Conservation (phyloP, 345 rosid genomes). For the Camelina laxa region DNA sequence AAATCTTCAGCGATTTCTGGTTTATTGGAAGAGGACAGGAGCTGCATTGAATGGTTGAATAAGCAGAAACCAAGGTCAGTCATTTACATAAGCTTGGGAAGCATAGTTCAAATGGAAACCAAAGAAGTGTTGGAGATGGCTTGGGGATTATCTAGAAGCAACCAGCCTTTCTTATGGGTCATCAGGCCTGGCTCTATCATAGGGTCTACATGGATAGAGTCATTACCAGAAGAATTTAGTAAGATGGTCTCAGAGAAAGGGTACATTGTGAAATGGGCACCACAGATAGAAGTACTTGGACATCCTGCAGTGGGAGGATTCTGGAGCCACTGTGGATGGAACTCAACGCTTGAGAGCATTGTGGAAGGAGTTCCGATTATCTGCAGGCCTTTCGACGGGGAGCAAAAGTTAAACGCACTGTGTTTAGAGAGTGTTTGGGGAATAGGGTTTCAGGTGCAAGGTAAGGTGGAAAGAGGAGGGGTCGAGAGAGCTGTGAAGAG, state of each 20-base stretch:
- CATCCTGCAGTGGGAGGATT: constrained; percentile 59
- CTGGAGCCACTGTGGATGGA: constrained; percentile 45
- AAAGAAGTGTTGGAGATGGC: constrained; percentile 55
- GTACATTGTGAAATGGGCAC: constrained; percentile 60
- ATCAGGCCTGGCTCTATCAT: constrained; percentile 49
- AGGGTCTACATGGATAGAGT: not conserved
- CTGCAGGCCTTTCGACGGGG: constrained; percentile 37
- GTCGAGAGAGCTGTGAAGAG: constrained; percentile 20
- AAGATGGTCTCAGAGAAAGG: constrained; percentile 43
- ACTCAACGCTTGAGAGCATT: constrained; percentile 42
- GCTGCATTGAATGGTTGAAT: constrained; percentile 54
- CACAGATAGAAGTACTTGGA: constrained; percentile 53
- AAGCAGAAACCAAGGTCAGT: constrained; percentile 48
- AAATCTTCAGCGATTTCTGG: constrained; percentile 1
- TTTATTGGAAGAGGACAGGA: constrained; percentile 40
- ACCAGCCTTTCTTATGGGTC: constrained; percentile 70
- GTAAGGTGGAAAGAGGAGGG: constrained; percentile 12
- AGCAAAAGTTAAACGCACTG: constrained; percentile 41
- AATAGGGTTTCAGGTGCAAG: constrained; percentile 11
- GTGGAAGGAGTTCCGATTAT: constrained; percentile 44
- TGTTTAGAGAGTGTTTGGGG: constrained; percentile 9
- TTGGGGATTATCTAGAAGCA: constrained; percentile 45
- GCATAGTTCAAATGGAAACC: constrained; percentile 45
- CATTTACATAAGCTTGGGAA: constrained; percentile 64
- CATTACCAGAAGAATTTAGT: constrained; percentile 36